Evolutionary conservation across 352 stramenopile species (phyloP).

Genomic region (Globisporangium iwayamae): DNA sequence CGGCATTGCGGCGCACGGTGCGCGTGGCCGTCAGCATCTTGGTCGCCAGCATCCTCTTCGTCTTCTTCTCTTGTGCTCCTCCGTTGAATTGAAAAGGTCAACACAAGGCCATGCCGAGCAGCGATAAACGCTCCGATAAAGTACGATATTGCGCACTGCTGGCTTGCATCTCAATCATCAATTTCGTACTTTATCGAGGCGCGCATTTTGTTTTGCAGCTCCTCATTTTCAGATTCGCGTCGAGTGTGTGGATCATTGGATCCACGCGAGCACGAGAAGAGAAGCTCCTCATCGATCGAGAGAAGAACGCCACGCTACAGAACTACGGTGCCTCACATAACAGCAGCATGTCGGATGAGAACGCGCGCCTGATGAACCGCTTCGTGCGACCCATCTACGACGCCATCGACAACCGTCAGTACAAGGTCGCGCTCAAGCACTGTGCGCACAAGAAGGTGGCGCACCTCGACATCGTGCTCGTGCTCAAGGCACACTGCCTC

Average conservation of each 20-base stretch:
- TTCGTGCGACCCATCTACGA: slow-evolving; percentile 86
- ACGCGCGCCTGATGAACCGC: slow-evolving; percentile 54
- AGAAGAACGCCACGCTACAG: not conserved
- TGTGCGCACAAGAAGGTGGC: slow-evolving; percentile 78
- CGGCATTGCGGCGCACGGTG: slow-evolving; percentile 17
- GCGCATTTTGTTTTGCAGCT: not conserved
- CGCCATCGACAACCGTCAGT: slow-evolving; percentile 75
- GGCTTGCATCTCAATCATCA: not conserved
- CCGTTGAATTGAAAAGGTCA: not conserved
- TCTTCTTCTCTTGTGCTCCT: slow-evolving; percentile 5
- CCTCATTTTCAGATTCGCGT: not conserved
- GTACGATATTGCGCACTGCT: not conserved
- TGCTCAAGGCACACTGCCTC: slow-evolving; percentile 83
- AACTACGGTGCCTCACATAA: not conserved
- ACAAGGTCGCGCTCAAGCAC: slow-evolving; percentile 81
- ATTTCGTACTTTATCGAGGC: not conserved
- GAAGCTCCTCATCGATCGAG: not conserved
- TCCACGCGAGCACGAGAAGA: not conserved
- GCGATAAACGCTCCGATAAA: not conserved
- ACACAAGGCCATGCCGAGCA: not conserved
- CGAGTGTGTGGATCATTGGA: slow-evolving; percentile 4
- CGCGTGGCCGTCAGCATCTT: slow-evolving; percentile 23
- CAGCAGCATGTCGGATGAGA: slow-evolving; percentile 49
- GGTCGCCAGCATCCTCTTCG: slow-evolving; percentile 27
- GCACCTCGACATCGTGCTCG: slow-evolving; percentile 72